These are phyloP conservation scores for Leccinum subtestaceum DNA, from an alignment of 768 basidiomycete genomes.

Conservation along the genomic window DNA sequence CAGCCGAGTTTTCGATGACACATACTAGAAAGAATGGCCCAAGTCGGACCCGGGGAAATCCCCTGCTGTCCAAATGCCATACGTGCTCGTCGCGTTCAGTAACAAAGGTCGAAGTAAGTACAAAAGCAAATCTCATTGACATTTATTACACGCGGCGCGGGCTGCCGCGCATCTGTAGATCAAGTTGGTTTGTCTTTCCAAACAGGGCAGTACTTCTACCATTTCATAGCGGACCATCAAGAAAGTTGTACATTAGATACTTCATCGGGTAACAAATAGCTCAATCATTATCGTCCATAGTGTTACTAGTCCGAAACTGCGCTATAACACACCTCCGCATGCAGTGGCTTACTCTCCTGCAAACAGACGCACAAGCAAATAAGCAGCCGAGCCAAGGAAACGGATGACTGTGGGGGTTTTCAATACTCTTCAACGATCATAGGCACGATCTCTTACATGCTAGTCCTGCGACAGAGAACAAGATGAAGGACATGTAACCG, in stretches of 20 bases:
- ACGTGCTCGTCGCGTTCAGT: neutral
- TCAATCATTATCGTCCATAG: constrained; percentile 13
- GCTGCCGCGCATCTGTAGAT: neutral
- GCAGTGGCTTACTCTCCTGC: constrained; percentile 64
- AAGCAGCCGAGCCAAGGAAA: constrained; percentile 76
- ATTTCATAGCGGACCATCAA: neutral
- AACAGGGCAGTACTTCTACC: neutral
- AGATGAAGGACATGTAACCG: constrained; percentile 85
- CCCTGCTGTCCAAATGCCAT: neutral
- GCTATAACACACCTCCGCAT: neutral
- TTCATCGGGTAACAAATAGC: neutral
- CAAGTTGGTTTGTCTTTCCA: neutral
- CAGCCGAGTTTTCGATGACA: constrained; percentile 4
- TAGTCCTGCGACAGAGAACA: constrained; percentile 85
- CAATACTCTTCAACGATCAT: neutral
- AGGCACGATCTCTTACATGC: constrained; percentile 58
- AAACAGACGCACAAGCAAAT: constrained; percentile 84
- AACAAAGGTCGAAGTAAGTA: neutral
- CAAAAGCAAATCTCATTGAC: neutral
- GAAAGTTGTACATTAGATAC: neutral
- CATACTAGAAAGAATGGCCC: constrained; percentile 27
- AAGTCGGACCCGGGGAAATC: constrained; percentile 28
- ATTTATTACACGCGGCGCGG: neutral
- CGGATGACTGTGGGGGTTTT: constrained; percentile 60
- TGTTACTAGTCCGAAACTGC: neutral